Evolutionary conservation across 768 basidiomycete species (phyloP), one percentile per base, ranked within the genome.

Genomic region (Tulasnella sp.): DNA sequence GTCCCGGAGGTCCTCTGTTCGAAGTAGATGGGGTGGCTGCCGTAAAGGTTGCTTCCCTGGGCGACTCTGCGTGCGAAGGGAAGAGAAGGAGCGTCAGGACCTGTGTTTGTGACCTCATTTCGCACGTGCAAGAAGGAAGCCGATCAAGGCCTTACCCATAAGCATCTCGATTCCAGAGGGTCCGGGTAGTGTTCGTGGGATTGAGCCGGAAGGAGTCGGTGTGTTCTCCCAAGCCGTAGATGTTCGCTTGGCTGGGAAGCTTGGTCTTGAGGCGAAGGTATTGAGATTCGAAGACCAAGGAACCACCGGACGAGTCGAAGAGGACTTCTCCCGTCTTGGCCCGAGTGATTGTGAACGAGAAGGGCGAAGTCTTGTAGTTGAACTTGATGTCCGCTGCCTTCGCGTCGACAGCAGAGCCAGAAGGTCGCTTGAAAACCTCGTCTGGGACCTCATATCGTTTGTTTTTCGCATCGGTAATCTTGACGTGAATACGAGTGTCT

Each of bases 171-270:
- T 85, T 86, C 89, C 89, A 90, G 12, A 90, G 62, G 29, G 83
- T 84, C n/a, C 83, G 81, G 29, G 81, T 83, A 69, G 78, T 80
- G 76, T 82, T 83, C 69, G 77, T 73, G 6, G 79, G 78, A 32
- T 82, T 79, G 34, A 90, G 84, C 19, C 84, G 86, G 84, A 90
- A 90, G 0, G 84, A 76, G 73, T 89, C 84, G 5, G 87, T 86
- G 77, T 89, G 88, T 75, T 90, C 89, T n/a, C 91, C 90, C 11
- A 92, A 83, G 2, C 91, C 91, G 77, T 90, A 91, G 70, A 92
- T 84, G 78, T 91, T 91, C 34, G 90, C 85, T 47, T 84, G 78
- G 3, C 78, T 69, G 0, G 89, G 88, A 0, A 92, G 78, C 62
- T 77, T 78, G 19, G 89, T 89, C 77, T 89, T 88, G 74, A 92